A percentile compares a stretch with the other conserved stretches of the same genome.
phyloP scores from a whole-genome alignment of 495 filamentous ascomycete species.

The Echria macrotheca region DNA sequence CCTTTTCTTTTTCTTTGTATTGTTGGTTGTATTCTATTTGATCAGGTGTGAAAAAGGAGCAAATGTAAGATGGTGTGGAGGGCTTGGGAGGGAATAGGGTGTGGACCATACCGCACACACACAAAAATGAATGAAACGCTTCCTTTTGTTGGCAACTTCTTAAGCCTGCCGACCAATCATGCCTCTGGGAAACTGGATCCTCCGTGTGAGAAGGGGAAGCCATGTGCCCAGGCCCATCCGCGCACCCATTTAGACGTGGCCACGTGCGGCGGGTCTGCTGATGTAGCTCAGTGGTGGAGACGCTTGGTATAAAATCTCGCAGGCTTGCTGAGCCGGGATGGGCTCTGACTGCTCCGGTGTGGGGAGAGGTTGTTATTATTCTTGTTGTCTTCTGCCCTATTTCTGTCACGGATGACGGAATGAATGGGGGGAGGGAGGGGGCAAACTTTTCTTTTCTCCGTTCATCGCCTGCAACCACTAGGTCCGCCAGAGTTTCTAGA shows the following conservation, averaged over 20 bases:
- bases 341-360: background rate
- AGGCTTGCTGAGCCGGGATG: conserved; percentile 7
- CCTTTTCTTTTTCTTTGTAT: conserved; percentile 10
- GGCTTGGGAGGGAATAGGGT: conserved; percentile 14
- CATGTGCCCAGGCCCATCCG: background rate
- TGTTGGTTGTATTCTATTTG: conserved; percentile 5
- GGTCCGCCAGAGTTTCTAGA: background rate
- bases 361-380: no score
- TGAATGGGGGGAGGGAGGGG: no score
- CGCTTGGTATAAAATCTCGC: conserved; percentile 21
- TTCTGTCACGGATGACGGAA: no score
- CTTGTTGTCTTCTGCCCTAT: no score
- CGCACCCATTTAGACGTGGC: conserved; percentile 22
- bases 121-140: conserved; percentile 16
- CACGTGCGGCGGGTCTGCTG: conserved; percentile 23
- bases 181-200: no score
- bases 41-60: background rate
- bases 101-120: conserved; percentile 17
- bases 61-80: conserved; percentile 13
- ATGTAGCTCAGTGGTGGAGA: conserved; percentile 18
- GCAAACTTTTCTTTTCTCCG: no score
- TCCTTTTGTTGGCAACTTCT: conserved; percentile 23
- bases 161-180: conserved; percentile 16
- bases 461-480: no score
- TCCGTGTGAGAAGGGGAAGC: no score